Percentiles rank a stretch among this genome's conserved stretches.
Evolutionary conservation across 768 basidiomycete genomes (phyloP).

Genomic region (Baorangia bicolor): DNA sequence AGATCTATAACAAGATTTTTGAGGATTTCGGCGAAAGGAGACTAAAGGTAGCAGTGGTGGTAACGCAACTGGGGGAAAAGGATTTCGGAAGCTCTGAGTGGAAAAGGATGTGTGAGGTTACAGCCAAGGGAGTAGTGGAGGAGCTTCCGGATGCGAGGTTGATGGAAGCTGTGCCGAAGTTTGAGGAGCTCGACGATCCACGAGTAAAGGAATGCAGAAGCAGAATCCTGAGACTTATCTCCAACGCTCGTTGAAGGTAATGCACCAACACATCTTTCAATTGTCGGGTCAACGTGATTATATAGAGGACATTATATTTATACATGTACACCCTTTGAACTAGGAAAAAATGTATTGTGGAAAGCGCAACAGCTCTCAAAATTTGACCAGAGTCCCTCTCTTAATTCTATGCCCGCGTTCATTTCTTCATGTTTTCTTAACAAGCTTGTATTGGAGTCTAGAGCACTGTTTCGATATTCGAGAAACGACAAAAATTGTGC

Average conservation of each 20-base stretch:
- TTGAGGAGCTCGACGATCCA: constrained; percentile 10
- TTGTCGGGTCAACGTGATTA: too few species aligned
- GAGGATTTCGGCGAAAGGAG: constrained; percentile 12
- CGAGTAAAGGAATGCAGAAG: constrained; percentile 18
- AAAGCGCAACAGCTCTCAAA: too few species aligned
- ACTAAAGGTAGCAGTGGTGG: constrained; percentile 17
- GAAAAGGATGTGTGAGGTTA: constrained; percentile 14
- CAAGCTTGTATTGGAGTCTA: too few species aligned
- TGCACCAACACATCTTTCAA: too few species aligned
- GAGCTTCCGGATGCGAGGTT: constrained; percentile 11
- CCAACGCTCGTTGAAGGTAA: constrained; percentile 4
- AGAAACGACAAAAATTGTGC: too few species aligned
- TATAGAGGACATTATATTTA: too few species aligned
- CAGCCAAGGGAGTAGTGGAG: constrained; percentile 7
- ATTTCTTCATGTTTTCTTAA: too few species aligned
- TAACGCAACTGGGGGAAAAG: constrained; percentile 9
- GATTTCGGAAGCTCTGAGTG: constrained; percentile 11
- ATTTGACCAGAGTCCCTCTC: too few species aligned
- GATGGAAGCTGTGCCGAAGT: constrained; percentile 22
- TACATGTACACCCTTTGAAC: too few species aligned
- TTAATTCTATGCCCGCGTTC: too few species aligned
- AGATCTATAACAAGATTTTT: constrained; percentile 18
- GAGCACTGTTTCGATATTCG: too few species aligned
- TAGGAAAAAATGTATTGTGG: too few species aligned
- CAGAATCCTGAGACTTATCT: constrained; percentile 24